These are phyloP conservation scores for Aureobasidium sp. DNA, from an alignment of 2,329 filamentous ascomycete genomes.

Conservation along the genomic window DNA sequence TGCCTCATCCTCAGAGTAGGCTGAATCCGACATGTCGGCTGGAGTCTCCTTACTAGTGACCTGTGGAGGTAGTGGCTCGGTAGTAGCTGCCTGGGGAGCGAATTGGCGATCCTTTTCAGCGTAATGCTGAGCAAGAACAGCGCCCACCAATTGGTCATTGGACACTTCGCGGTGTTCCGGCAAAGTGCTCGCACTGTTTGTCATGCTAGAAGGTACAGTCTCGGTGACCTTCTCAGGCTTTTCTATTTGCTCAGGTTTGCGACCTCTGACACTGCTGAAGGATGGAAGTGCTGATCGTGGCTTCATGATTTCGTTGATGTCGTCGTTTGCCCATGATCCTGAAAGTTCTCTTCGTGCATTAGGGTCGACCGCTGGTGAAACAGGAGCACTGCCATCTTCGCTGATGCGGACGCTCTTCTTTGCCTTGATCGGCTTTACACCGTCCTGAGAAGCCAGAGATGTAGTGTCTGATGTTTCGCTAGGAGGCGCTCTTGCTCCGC, in stretches of 20 bases:
- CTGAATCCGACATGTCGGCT: background rate
- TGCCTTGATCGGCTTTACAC: slow-evolving; percentile 34
- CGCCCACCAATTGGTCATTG: slow-evolving; percentile 44
- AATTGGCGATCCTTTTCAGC: slow-evolving; percentile 37
- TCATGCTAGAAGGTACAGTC: slow-evolving; percentile 33
- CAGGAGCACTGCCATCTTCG: slow-evolving; percentile 55
- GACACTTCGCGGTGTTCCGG: slow-evolving; percentile 45
- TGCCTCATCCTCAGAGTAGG: background rate
- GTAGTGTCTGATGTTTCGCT: slow-evolving; percentile 52
- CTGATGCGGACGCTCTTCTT: slow-evolving; percentile 63
- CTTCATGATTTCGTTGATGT: slow-evolving; percentile 60
- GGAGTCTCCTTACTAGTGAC: slow-evolving; percentile 62
- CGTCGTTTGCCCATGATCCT: slow-evolving; percentile 32
- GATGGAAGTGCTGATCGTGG: slow-evolving; percentile 66
- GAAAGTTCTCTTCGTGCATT: slow-evolving; percentile 21
- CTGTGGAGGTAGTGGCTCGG: slow-evolving; percentile 62
- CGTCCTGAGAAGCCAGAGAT: slow-evolving; percentile 35
- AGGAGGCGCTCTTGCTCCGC: slow-evolving; percentile 43
- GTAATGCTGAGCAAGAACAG: slow-evolving; percentile 42
- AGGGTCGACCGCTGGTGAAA: slow-evolving; percentile 37
- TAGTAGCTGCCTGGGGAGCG: slow-evolving; percentile 28
- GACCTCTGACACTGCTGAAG: slow-evolving; percentile 65
- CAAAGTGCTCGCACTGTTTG: slow-evolving; percentile 28
- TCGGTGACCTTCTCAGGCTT: slow-evolving; percentile 48
- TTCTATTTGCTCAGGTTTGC: slow-evolving; percentile 35